Conservation (phyloP, 495 filamentous ascomycete genomes). For the Trichoderma asperelloides region DNA sequence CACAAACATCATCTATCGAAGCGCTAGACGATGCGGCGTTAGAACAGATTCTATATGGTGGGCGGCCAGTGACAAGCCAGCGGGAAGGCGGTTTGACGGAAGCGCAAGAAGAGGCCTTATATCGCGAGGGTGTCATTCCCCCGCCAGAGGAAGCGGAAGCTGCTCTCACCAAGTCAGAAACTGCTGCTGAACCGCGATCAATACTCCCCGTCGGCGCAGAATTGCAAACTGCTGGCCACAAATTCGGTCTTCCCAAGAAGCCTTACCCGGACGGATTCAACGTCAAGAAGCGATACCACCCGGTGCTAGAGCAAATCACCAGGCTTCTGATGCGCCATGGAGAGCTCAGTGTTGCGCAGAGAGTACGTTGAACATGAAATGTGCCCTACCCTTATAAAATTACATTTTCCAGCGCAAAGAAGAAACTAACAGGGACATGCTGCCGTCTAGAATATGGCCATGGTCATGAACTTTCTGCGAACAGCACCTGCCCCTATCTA, state of each 20-base stretch:
- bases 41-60: conserved; percentile 9
- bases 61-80: not conserved
- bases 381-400: not conserved
- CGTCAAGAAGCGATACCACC: conserved; percentile 70
- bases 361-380: conserved; percentile 44
- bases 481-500: conserved; percentile 67
- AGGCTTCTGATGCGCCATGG: conserved; percentile 86
- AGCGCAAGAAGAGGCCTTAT: conserved; percentile 14
- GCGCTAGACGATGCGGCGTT: conserved; percentile 4
- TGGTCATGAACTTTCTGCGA: conserved; percentile 80
- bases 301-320: conserved; percentile 74
- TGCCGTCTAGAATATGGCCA: conserved; percentile 61
- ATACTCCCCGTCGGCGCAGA: conserved; percentile 16
- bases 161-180: conserved; percentile 3
- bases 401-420: not conserved
- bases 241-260: conserved; percentile 62
- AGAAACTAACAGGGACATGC: conserved; percentile 12
- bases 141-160: conserved; percentile 6
- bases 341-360: conserved; percentile 72
- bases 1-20: not conserved
- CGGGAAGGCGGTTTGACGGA: conserved; percentile 9
- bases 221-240: conserved; percentile 46
- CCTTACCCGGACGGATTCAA: conserved; percentile 52
- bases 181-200: conserved; percentile 16
- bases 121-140: conserved; percentile 11